Base-by-base conservation (phyloP, 2,329 filamentous ascomycete species). In the Ophiosphaerella herpotricha region DNA sequence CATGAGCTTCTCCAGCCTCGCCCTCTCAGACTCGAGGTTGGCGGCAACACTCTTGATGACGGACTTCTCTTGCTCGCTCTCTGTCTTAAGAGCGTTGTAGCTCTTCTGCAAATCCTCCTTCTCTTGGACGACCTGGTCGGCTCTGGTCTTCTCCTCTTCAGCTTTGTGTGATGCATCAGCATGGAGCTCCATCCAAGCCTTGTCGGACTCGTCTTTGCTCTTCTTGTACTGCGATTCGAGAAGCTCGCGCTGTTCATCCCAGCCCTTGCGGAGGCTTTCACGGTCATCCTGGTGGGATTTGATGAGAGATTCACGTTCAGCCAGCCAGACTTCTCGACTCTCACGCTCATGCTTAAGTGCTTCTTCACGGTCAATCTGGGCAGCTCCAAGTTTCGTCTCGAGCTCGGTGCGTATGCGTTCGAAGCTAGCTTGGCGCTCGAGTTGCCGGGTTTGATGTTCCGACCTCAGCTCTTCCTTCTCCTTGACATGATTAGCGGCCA, bases 181-280 rank as follows among this genome's bases (percentile, higher is more conserved):
- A 46, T 75, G 70, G 23, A 70, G 61, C 41, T 69, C 76, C 66
- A 75, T 74, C 77, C 77, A 74, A 55, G 68, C 68, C 64, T 74
- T 73, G 66, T 78, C 62, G 65, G 78, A 63, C 64, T 78, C 71
- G 70, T 82, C 72, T 48, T 68, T 74, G 43, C 64, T 70, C 54
- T 68, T 65, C 48, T 66, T 67, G 46, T 71, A 58, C 50, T 73
- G 67, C 5, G 62, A 47, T 14, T 67, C 66, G 8, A 72, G 39
- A 8, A 80, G 71, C 54, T 79, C 75, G 48, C 78, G 80, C 54
- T 79, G 79, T 65, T 81, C 80, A 41, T 80, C 77, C 54, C 80
- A 74, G 42, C 78, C 78, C 64, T 78, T 80, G 43, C 75, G 75
- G 52, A 82, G 67, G 37, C 75, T 76, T 41, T 79, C 77, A 43